These are phyloP conservation scores for Lactarius deliciosus DNA, from an alignment of 768 basidiomycete genomes.

Conservation along the genomic window DNA sequence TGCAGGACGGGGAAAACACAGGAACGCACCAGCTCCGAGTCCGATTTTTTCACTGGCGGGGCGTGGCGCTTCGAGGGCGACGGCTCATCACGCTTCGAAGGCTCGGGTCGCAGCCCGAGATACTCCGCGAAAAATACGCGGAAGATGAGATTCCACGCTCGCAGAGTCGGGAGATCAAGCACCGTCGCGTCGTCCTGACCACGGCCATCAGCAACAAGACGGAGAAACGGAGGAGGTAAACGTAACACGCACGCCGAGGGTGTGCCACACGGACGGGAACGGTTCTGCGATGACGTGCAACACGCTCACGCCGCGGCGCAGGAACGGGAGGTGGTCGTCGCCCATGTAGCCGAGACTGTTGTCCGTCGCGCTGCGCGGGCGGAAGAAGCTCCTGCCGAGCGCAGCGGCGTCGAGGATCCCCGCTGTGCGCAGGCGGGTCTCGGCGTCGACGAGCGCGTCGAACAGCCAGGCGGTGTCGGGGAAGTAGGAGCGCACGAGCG, in stretches of 20 bases:
- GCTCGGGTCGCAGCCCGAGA: constrained; percentile 62
- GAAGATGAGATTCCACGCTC: constrained; percentile 85
- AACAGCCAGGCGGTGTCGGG: constrained; percentile 92
- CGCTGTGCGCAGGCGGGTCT: constrained; percentile 65
- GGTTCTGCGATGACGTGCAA: constrained; percentile 88
- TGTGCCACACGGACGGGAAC: constrained; percentile 92
- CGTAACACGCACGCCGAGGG: constrained; percentile 56
- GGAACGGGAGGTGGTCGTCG: constrained; percentile 94
- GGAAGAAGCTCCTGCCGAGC: constrained; percentile 63
- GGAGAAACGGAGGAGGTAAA: constrained; percentile 17
- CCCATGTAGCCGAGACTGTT: constrained; percentile 61
- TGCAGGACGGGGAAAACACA: neutral
- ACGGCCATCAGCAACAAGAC: neutral
- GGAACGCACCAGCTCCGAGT: constrained; percentile 20
- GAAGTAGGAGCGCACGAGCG: constrained; percentile 78
- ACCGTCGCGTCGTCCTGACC: constrained; percentile 85
- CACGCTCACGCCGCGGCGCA: constrained; percentile 77
- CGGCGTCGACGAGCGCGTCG: constrained; percentile 70
- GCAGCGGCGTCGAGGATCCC: constrained; percentile 50
- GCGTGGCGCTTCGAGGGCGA: constrained; percentile 7
- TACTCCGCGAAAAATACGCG: constrained; percentile 91
- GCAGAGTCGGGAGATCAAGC: constrained; percentile 80
- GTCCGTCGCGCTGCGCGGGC: constrained; percentile 43
- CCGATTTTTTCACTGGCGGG: constrained; percentile 23
- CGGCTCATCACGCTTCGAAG: constrained; percentile 9